Conservation (phyloP, 1,284 basidiomycete genomes). For the Fistulina hepatica region DNA sequence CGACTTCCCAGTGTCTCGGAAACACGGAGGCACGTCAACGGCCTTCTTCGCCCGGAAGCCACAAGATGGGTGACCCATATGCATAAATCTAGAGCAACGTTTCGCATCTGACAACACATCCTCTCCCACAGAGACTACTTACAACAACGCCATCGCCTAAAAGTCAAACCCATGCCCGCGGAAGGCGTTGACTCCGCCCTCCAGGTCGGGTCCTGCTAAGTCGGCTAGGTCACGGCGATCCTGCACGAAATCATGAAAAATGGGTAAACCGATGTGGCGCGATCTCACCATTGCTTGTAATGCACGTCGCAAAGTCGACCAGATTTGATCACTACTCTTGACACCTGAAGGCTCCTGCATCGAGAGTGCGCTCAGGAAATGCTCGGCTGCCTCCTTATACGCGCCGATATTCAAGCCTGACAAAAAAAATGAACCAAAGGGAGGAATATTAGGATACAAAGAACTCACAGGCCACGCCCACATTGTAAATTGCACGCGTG, state of each 20-base stretch:
- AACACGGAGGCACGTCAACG: too few relatives aligned
- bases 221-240: conserved; percentile 56
- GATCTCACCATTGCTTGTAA: conserved; percentile 67
- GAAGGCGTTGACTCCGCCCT: conserved; percentile 52
- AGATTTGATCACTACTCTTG: conserved; percentile 75
- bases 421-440: conserved; percentile 2
- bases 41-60: too few relatives aligned
- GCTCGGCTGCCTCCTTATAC: conserved; percentile 92
- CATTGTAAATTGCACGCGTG: conserved; percentile 95
- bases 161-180: conserved; percentile 80
- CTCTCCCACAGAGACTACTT: too few relatives aligned
- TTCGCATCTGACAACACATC: too few relatives aligned
- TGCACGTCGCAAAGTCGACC: conserved; percentile 85
- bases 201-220: conserved; percentile 42
- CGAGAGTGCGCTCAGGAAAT: conserved; percentile 87
- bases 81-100: too few relatives aligned
- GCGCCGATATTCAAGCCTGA: conserved; percentile 91
- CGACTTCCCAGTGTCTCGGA: too few relatives aligned
- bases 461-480: conserved; percentile 84
- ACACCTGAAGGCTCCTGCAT: conserved; percentile 60
- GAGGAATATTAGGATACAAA: conserved; percentile 1
- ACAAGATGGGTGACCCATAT: too few relatives aligned
- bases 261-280: conserved; percentile 3
- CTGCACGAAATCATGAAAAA: conserved; percentile 24
- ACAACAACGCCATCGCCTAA: conserved; percentile 27